Conservation (phyloP, 768 basidiomycete species). For the Myochromella boudieri region DNA sequence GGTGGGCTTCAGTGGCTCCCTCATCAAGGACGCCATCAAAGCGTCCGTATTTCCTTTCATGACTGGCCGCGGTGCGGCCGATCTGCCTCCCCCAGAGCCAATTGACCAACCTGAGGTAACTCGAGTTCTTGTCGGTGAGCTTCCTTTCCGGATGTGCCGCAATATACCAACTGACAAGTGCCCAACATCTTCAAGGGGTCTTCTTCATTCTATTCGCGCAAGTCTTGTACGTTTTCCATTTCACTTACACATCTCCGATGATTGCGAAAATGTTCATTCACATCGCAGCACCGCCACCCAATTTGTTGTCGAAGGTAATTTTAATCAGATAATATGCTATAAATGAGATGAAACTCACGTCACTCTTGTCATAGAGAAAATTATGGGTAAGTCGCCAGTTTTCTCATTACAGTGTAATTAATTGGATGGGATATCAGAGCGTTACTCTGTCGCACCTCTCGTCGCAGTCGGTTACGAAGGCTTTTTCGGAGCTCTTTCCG, state of each 20-base stretch:
- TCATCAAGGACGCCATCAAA: conserved; percentile 74
- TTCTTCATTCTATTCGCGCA: conserved; percentile 93
- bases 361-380: conserved; percentile 65
- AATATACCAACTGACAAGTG: conserved; percentile 18
- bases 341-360: too few species aligned
- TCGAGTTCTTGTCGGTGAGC: conserved; percentile 71
- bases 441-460: conserved; percentile 83
- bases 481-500: conserved; percentile 81
- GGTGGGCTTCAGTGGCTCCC: conserved; percentile 87
- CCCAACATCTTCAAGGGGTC: conserved; percentile 54
- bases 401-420: not conserved
- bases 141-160: conserved; percentile 11
- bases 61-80: conserved; percentile 26
- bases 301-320: conserved; percentile 81
- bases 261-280: conserved; percentile 7
- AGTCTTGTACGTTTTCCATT: conserved; percentile 68
- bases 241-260: conserved; percentile 19
- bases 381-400: conserved; percentile 66
- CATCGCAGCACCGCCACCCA: conserved; percentile 77
- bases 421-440: conserved; percentile 29
- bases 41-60: conserved; percentile 36
- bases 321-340: too few species aligned
- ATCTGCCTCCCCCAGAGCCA: conserved; percentile 40
- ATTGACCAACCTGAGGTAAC: conserved; percentile 62
- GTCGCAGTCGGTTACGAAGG: conserved; percentile 96